Evolutionary conservation across 441 rosid species (phyloP).

Genomic region (Lepidium campestre): DNA sequence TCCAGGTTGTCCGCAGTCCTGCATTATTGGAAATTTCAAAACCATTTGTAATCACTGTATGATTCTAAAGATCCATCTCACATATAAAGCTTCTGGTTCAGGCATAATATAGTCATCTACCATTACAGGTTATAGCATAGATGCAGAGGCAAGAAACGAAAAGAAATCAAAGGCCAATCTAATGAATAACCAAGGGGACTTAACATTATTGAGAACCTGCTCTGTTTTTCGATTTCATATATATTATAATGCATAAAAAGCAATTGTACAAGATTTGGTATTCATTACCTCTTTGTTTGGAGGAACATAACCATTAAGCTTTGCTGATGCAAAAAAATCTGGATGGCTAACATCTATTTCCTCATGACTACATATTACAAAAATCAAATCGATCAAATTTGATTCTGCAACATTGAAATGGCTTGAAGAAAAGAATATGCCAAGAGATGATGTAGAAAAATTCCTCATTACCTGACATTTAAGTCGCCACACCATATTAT

Average conservation of each 20-base stretch:
- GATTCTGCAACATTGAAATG: not conserved
- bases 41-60: not conserved
- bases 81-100: not conserved
- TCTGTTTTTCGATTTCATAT: not conserved
- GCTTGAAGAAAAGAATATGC: not conserved
- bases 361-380: constrained; percentile 63
- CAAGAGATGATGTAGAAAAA: not conserved
- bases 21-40: constrained; percentile 18
- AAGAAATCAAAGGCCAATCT: not conserved
- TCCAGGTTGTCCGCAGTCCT: constrained; percentile 98
- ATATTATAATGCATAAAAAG: not conserved
- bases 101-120: not conserved
- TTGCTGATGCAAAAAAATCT: constrained; percentile 80
- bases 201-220: not conserved
- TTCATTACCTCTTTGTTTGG: constrained; percentile 78
- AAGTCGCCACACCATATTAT: constrained; percentile 97
- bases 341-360: constrained; percentile 98
- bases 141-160: not conserved
- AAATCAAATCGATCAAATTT: not conserved
- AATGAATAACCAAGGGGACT: not conserved
- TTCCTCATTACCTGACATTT: constrained; percentile 63
- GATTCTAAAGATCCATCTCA: not conserved
- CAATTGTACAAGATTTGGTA: not conserved
- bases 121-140: not conserved
- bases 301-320: constrained; percentile 88